phyloP scores from a whole-genome alignment of 2,329 filamentous ascomycete genomes.

The Trichoderma sp. region DNA sequence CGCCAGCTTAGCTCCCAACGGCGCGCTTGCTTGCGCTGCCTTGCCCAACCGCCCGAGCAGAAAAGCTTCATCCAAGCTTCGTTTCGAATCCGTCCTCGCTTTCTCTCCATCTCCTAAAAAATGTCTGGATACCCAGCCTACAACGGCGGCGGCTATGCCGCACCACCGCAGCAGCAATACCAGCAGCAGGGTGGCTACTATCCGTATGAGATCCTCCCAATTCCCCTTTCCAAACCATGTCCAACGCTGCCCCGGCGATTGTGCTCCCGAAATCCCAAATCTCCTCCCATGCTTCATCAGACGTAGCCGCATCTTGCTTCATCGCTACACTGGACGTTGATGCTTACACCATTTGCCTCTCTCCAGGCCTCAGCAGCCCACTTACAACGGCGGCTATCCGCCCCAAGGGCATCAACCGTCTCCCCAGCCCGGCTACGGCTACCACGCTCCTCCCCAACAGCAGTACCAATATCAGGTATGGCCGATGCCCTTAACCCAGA shows the following conservation, averaged over 20 bases:
- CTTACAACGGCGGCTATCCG: slow-evolving; percentile 47
- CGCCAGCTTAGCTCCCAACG: neutral
- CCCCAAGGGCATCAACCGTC: slow-evolving; percentile 46
- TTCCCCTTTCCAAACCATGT: slow-evolving; percentile 24
- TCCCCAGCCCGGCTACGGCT: slow-evolving; percentile 48
- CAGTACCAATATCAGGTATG: slow-evolving; percentile 41
- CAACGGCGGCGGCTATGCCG: slow-evolving; percentile 17
- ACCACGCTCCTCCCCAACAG: slow-evolving; percentile 41
- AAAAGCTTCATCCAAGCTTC: slow-evolving; percentile 1
- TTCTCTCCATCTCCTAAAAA: neutral
- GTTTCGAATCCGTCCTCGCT: neutral
- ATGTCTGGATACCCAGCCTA: slow-evolving; percentile 20
- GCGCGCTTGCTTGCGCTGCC: slow-evolving; percentile 14
- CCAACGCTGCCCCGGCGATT: neutral
- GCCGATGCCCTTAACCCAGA: neutral
- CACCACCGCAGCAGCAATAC: slow-evolving; percentile 19
- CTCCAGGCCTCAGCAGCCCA: slow-evolving; percentile 37
- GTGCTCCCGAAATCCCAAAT: neutral
- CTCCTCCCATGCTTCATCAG: neutral
- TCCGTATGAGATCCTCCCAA: slow-evolving; percentile 43
- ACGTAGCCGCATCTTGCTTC: neutral
- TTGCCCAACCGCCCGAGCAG: neutral
- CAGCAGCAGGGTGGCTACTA: slow-evolving; percentile 47
- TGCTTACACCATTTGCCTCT: neutral
- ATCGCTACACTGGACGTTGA: neutral